Conservation (phyloP, 352 stramenopile genomes). For the Phytophthora idaei region DNA sequence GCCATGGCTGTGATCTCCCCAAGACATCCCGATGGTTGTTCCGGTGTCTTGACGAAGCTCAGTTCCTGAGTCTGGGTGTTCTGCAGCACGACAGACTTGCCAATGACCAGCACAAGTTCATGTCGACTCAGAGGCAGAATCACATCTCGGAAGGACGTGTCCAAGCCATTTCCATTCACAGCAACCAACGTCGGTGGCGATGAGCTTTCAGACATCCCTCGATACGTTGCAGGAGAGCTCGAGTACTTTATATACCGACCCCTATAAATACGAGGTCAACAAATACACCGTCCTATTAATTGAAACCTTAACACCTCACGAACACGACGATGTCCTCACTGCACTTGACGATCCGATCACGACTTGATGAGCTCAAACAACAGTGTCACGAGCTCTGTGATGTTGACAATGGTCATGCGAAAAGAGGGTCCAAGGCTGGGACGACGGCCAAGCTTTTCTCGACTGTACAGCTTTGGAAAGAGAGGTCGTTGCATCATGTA, state of each 20-base stretch:
- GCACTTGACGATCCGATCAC: conserved; percentile 21
- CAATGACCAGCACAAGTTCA: conserved; percentile 66
- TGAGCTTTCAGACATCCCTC: not conserved
- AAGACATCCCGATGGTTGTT: conserved; percentile 20
- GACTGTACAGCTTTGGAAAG: conserved; percentile 63
- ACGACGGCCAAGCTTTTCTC: conserved; percentile 28
- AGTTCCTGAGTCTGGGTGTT: conserved; percentile 69
- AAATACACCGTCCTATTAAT: conserved; percentile 9
- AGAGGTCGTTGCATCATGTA: conserved; percentile 61
- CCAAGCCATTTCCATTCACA: conserved; percentile 59
- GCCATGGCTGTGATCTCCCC: conserved; percentile 76
- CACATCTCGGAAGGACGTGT: conserved; percentile 54
- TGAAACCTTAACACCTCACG: conserved; percentile 1
- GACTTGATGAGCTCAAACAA: conserved; percentile 22
- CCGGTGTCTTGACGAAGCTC: conserved; percentile 47
- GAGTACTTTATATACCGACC: not conserved
- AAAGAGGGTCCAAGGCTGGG: not conserved
- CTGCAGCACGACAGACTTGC: conserved; percentile 72
- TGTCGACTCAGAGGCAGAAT: conserved; percentile 63
- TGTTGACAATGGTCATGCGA: not conserved
- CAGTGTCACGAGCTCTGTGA: conserved; percentile 22
- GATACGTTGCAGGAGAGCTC: not conserved
- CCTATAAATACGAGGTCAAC: conserved; percentile 30
- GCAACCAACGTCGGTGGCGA: conserved; percentile 35
- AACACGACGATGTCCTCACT: conserved; percentile 6